These are phyloP conservation scores for Sonneratia caseolaris DNA, from an alignment of 345 rosid species.

Conservation along the genomic window DNA sequence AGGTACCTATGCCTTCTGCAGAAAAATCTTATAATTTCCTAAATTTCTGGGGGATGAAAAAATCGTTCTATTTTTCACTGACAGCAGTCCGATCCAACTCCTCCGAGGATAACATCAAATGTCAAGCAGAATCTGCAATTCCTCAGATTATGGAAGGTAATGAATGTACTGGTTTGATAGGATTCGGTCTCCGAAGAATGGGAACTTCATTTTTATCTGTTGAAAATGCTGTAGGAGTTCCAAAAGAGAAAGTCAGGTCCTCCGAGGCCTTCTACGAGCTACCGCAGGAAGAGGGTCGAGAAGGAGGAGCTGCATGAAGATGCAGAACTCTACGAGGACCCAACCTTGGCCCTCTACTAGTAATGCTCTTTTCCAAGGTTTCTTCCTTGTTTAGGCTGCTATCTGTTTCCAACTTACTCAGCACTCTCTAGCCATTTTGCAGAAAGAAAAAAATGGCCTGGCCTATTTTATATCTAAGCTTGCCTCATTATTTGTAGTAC, in stretches of 20 bases:
- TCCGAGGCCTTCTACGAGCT: conserved; percentile 81
- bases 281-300: conserved; percentile 62
- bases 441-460: too few species aligned
- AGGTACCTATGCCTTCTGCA: neutral
- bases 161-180: neutral
- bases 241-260: conserved; percentile 37
- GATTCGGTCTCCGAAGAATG: neutral
- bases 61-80: neutral
- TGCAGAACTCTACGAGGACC: conserved; percentile 56
- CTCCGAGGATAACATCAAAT: conserved; percentile 84
- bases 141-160: conserved; percentile 70
- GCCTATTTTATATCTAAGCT: neutral
- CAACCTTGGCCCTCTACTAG: conserved; percentile 67
- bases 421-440: neutral
- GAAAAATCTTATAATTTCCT: neutral
- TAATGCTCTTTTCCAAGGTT: conserved; percentile 18
- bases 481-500: conserved; percentile 52
- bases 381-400: neutral
- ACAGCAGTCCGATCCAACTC: conserved; percentile 55
- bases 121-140: conserved; percentile 83
- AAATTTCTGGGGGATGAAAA: neutral
- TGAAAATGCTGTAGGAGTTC: conserved; percentile 36
- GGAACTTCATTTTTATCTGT: conserved; percentile 5
- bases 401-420: conserved; percentile 4
- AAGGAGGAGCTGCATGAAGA: conserved; percentile 68